Conservation (phyloP, 1,139 yeast genomes). For the Debaryomyces robertsiae region DNA sequence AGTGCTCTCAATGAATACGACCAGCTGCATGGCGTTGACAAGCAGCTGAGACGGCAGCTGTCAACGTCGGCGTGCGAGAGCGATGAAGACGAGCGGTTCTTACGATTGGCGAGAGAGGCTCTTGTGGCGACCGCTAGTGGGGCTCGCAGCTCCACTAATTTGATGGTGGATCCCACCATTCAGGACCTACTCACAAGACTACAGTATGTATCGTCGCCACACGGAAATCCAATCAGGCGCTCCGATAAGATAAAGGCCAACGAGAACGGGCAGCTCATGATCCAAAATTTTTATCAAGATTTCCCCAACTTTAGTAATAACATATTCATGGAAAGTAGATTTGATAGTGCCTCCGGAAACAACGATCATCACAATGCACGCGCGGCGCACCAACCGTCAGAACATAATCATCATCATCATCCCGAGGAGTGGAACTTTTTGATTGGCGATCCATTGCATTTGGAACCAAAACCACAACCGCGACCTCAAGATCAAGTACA, state of each 20-base stretch:
- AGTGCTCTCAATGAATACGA: slow-evolving; percentile 1
- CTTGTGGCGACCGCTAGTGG: slow-evolving; percentile 48
- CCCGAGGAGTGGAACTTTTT: slow-evolving; percentile 40
- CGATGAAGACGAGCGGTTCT: slow-evolving; percentile 46
- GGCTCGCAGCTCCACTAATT: slow-evolving; percentile 23
- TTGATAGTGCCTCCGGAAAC: not conserved
- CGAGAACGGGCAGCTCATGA: slow-evolving; percentile 46
- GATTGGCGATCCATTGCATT: slow-evolving; percentile 28
- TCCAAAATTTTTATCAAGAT: slow-evolving; percentile 44
- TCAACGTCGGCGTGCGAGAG: slow-evolving; percentile 7
- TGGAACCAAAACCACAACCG: slow-evolving; percentile 13
- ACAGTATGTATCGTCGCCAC: slow-evolving; percentile 58
- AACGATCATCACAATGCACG: not conserved
- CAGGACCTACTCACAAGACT: slow-evolving; percentile 51
- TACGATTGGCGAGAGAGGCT: slow-evolving; percentile 48
- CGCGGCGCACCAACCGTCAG: not conserved
- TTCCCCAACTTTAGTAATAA: slow-evolving; percentile 50
- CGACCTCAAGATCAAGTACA: slow-evolving; percentile 9
- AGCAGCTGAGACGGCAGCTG: not conserved
- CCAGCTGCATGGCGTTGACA: not conserved
- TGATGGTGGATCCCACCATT: slow-evolving; percentile 55
- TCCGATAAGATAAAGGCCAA: slow-evolving; percentile 40
- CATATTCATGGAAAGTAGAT: slow-evolving; percentile 27
- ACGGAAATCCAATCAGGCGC: slow-evolving; percentile 47
- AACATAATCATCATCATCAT: not conserved